These are phyloP conservation scores for Cordyceps militaris DNA, from an alignment of 2,329 filamentous ascomycete genomes.

Conservation along the genomic window DNA sequence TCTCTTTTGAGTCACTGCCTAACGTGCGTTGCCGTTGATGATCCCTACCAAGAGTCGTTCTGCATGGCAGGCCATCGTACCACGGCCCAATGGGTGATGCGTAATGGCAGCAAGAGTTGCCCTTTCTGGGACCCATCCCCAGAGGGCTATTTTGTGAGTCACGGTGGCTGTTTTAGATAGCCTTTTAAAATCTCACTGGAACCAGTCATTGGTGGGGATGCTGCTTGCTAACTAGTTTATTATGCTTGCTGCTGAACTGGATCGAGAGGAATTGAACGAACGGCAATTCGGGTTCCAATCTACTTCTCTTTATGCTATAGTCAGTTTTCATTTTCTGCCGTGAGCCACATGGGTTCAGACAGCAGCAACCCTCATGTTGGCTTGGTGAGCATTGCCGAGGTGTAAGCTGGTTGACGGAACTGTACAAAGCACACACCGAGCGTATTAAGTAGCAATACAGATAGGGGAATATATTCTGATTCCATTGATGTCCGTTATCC, in stretches of 20 bases:
- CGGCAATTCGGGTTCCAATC: not conserved
- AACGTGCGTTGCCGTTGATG: not conserved
- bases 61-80: not conserved
- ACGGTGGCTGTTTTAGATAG: not conserved
- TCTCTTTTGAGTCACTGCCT: not conserved
- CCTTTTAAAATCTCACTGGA: conserved; percentile 3
- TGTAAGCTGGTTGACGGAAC: not conserved
- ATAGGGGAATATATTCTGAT: not conserved
- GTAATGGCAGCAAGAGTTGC: not conserved
- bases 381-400: no score
- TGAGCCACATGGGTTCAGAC: no score
- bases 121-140: not conserved
- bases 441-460: not conserved
- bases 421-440: not conserved
- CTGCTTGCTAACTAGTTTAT: not conserved
- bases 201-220: conserved; percentile 8
- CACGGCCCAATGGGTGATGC: not conserved
- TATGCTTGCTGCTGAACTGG: not conserved
- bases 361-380: no score
- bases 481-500: not conserved
- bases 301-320: no score
- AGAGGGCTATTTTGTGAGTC: conserved; percentile 6
- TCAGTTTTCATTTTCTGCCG: no score
- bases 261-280: not conserved
- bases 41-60: not conserved